Evolutionary conservation across 768 basidiomycete species (phyloP).

Genomic region (Melanogaster broomeanus): DNA sequence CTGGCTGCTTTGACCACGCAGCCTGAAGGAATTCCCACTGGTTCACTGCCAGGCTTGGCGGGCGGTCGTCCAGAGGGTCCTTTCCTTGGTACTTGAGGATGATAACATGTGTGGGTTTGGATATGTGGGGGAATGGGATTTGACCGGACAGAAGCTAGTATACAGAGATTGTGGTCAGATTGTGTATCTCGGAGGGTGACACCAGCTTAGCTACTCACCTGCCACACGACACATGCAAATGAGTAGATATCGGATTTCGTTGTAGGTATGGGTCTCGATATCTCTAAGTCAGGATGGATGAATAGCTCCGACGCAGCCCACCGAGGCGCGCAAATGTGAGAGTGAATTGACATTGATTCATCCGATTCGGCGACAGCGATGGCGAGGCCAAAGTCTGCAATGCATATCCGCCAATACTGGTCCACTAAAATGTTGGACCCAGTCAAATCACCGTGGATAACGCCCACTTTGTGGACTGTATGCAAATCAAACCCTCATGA

Average conservation of each 20-base stretch:
- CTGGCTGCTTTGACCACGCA: slow-evolving; percentile 9
- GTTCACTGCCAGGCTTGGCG: not conserved
- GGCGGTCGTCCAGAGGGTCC: slow-evolving; percentile 14
- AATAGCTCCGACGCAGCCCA: slow-evolving; percentile 15
- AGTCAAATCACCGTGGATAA: slow-evolving; percentile 17
- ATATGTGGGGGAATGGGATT: slow-evolving; percentile 10
- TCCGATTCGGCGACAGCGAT: not conserved
- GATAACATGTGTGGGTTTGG: slow-evolving; percentile 10
- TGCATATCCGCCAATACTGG: slow-evolving; percentile 3
- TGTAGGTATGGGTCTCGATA: slow-evolving; percentile 2
- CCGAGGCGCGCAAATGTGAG: slow-evolving; percentile 6
- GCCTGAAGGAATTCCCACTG: slow-evolving; percentile 13
- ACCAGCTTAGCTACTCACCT: slow-evolving; percentile 1
- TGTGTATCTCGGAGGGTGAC: too few relatives aligned
- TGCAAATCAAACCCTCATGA: not conserved
- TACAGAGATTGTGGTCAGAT: too few relatives aligned
- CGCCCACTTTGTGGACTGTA: slow-evolving; percentile 7
- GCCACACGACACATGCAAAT: slow-evolving; percentile 10
- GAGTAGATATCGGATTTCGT: slow-evolving; percentile 11
- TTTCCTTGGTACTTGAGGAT: slow-evolving; percentile 17
- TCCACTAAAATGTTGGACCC: slow-evolving; percentile 14
- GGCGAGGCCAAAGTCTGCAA: slow-evolving; percentile 16
- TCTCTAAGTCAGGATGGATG: slow-evolving; percentile 9
- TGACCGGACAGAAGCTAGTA: slow-evolving; percentile 11
- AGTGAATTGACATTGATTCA: slow-evolving; percentile 5